Base-by-base conservation (phyloP, 768 basidiomycete genomes). In the Auricularia heimuer region DNA sequence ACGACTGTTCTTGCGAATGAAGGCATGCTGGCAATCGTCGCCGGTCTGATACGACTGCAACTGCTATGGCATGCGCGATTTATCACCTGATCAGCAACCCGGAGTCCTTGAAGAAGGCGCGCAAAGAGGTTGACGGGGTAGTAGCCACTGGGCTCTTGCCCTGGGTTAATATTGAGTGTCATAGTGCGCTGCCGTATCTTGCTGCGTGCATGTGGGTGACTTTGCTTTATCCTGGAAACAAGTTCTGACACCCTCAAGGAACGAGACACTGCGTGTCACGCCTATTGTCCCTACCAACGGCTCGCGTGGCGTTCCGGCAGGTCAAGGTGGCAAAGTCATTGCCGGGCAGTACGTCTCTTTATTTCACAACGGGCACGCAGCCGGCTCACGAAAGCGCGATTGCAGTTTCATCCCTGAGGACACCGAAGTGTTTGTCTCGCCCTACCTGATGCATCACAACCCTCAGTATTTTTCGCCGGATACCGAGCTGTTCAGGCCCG, bases 221-320 rank as follows among this genome's bases (percentile, higher is more conserved):
- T 29, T 29, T 29, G 29, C 29, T 29, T 29, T 29, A 29, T 29
- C 29, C 29, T 29, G 29, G 29, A 29, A 29, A 29, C 29, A 24
- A 12, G 56, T 33, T 18, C 21, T 51, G 47, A 18, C 47, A 14
- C 18, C 47, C 21, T 4, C 47, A 18, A 84, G 83, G 67, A 82
- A 83, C 45, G 83, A 84, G 66, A 72, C 77, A 1, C 72, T 85
- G 33, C 78, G 83, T 45, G 72, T 84, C 21, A 77, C 77, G 65
- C 81, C 83, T 14, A 77, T 84, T 10, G 72, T 84, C 39, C 76
- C 82, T 37, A 79, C 78, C 62, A 81, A 81, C 36, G 76, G 77
- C 56, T 80, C 81, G 65, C 79, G 83, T 36, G 74, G 73, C 18
- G 72, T 75, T 3, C 75, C 72, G 2, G 72, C 67, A 62, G 73